These are phyloP conservation scores for Quercus tomentella DNA, from an alignment of 331 rosid genomes.

Conservation along the genomic window DNA sequence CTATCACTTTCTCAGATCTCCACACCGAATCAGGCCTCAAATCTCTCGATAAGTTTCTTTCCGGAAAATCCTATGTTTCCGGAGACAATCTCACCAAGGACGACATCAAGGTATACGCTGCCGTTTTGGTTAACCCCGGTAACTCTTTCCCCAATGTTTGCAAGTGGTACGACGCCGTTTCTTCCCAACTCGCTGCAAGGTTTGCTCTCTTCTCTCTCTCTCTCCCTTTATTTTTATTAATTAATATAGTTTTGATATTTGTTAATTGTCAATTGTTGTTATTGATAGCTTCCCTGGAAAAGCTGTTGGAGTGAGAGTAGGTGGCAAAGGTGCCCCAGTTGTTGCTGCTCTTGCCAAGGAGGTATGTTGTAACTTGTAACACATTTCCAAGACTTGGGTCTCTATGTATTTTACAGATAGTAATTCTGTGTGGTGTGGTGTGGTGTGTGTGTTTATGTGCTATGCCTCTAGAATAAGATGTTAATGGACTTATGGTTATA, in stretches of 20 bases:
- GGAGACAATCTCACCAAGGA: slow-evolving; percentile 69
- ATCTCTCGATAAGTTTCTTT: slow-evolving; percentile 56
- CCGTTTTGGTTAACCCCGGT: slow-evolving; percentile 54
- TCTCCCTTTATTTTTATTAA: neutral
- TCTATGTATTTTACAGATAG: neutral
- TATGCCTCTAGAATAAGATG: too few relatives aligned
- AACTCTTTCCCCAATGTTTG: slow-evolving; percentile 46
- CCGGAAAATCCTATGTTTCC: slow-evolving; percentile 68
- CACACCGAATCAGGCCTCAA: slow-evolving; percentile 78
- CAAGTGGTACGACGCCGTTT: slow-evolving; percentile 62
- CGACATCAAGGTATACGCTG: slow-evolving; percentile 72
- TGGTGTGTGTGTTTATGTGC: too few relatives aligned
- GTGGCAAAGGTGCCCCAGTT: slow-evolving; percentile 38
- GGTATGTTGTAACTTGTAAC: slow-evolving; percentile 28
- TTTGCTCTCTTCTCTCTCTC: slow-evolving; percentile 3
- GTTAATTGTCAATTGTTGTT: neutral
- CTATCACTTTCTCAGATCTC: slow-evolving; percentile 78
- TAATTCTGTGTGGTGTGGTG: neutral
- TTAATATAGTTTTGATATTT: neutral
- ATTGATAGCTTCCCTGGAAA: slow-evolving; percentile 66
- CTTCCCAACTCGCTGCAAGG: slow-evolving; percentile 56
- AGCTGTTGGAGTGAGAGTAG: slow-evolving; percentile 57
- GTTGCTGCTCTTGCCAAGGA: slow-evolving; percentile 39
- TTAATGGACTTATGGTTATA: too few relatives aligned
- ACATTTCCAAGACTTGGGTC: neutral